Evolutionary conservation across 768 basidiomycete species (phyloP), one percentile per base, ranked within the genome.

Genomic region (Obba rivulosa): DNA sequence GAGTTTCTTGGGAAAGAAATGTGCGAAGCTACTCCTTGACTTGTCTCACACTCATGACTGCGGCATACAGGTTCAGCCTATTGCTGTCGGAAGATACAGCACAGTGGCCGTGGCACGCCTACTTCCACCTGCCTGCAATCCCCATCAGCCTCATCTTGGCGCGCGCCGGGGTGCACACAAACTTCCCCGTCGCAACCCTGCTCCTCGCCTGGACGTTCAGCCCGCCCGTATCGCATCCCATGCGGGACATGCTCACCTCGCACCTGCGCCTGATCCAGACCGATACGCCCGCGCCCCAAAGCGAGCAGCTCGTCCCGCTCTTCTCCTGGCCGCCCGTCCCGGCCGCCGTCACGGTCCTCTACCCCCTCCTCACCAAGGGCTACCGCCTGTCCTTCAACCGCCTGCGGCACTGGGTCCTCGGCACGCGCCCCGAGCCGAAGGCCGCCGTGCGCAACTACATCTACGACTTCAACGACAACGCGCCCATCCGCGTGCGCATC

Each of bases 51-150:
- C 13, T 23, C 10, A 24, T 43, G 20, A 44, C 31, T 34, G 18
- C 45, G 38, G 34, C 28, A 80, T 78, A 77, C 78, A 80, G 86
- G 76, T 86, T 76, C 57, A 72, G 80, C 43, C 53, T 79, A 17
- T 69, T 89, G 28, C 64, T 90, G 14, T 80, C 84, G 0, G 76
- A 84, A 51, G 83, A 90, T 58, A 81, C 81, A 1, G 66, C 69
- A 35, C 78, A 81, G 45, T 91, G 88, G 88, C 81, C 85, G 1
- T 82, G 80, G 78, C 77, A 81, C 39, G 83, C 85, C 34, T 87
- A 77, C 66, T 62, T 87, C 60, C 83, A 89, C 61, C 79, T 91
- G 14, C 86, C 85, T 7, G 64, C 85, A 28, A 73, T 91, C 35
- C 86, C 88, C 0, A 61, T 87, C 38, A 73, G 76, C 22, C 80